Evolutionary conservation across 2,329 filamentous ascomycete species (phyloP).

Genomic region (Calonectria leucothoes): DNA sequence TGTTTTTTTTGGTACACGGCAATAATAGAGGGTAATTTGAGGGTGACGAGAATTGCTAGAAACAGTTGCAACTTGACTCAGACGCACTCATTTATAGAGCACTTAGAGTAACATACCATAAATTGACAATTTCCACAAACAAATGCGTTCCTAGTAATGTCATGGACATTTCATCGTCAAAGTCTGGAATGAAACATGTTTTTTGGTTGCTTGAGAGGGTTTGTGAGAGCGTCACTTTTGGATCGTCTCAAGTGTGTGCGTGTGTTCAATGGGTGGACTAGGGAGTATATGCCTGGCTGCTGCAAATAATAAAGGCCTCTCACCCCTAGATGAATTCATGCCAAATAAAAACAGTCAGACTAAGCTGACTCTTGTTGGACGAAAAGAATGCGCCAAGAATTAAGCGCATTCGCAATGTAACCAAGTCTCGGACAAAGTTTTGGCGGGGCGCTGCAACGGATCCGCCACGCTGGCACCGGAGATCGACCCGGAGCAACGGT

Average conservation of each 20-base stretch:
- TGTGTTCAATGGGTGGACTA: too few species aligned
- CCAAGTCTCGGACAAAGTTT: not conserved
- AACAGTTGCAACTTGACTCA: not conserved
- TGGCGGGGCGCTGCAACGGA: not conserved
- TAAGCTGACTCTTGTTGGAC: too few species aligned
- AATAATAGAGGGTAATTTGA: not conserved
- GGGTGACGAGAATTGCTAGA: not conserved
- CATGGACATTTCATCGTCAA: not conserved
- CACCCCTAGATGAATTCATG: too few species aligned
- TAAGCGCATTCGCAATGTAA: not conserved
- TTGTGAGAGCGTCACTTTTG: not conserved
- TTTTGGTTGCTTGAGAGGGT: not conserved
- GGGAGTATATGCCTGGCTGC: not conserved
- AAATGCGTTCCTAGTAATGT: not conserved
- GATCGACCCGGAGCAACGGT: slow-evolving; percentile 3
- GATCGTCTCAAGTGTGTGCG: too few species aligned
- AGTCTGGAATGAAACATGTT: not conserved
- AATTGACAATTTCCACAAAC: not conserved
- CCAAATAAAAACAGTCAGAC: too few species aligned
- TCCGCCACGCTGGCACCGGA: not conserved
- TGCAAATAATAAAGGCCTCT: not conserved
- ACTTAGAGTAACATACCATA: not conserved
- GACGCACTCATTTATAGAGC: not conserved
- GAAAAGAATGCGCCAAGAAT: not conserved
- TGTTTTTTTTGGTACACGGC: not conserved